Evolutionary conservation across 371 early-diverging fungal genomes (phyloP), one percentile per base, ranked within the genome.

Genomic region (Mortierella sp.): DNA sequence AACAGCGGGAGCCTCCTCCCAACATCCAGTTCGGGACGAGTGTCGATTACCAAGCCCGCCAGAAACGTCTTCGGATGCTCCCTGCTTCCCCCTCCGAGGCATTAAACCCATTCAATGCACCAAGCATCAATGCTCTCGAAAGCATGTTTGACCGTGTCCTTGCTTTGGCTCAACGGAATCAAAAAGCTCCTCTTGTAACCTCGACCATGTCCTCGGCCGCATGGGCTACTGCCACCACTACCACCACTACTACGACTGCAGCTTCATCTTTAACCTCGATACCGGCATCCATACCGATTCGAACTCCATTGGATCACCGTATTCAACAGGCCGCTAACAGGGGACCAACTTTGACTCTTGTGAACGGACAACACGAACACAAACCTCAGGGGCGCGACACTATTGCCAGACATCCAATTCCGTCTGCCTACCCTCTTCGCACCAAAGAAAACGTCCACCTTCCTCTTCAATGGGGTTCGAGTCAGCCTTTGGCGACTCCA

Each of bases 121-220:
- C 72, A 19, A 62, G 70, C 7, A 57, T 72, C 23, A 68, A 69
- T 30, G 66, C 69, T 7, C 56, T 79, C 21, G 73, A 79, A n/a
- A 43, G 44, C 26, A 79, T 79, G 79, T 79, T 79, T 63, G 69
- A 66, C 28, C 73, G 79, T 18, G 79, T 79, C 64, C 50, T 79
- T 58, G 64, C 69, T 7, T 56, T 72, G 4, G 79, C 79, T 3
- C n/a, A 57, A 28, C 25, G 55, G 62, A 19, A 30, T 62, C 30
- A 60, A 37, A 3, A 37, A 45, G 25, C 23, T 30, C 19, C 16
- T 26, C 21, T 43, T 9, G 37, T 37, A 37, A 37, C 37, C 37
- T 5, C 37, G 37, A 37, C 64, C 25, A 25, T 48, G 7, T 9
- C 60, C 21, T 70, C 57, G 26, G 19, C 48, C 9, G 37, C 37